A percentile compares a stretch with the other conserved stretches of the same genome.
These are phyloP conservation scores for Yamadazyma sp. DNA, from an alignment of 805 yeast species.

Conservation along the genomic window DNA sequence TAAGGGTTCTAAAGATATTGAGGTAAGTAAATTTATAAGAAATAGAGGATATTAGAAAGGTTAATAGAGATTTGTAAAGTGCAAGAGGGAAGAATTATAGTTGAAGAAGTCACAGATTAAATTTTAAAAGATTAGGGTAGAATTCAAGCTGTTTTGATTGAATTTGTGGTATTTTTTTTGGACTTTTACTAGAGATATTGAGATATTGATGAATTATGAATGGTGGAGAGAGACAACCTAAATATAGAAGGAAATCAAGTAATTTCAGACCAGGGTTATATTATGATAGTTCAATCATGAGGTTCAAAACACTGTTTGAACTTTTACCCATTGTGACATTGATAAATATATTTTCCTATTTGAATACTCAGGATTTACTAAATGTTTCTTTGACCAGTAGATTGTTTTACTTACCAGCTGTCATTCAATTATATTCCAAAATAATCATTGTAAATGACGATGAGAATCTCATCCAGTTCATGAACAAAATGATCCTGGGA, in stretches of 20 bases:
- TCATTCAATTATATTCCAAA: slow-evolving; percentile 18
- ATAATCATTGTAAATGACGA: slow-evolving; percentile 16
- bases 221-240: slow-evolving; percentile 1
- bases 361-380: slow-evolving; percentile 20
- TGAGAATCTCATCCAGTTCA: slow-evolving; percentile 1
- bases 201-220: too few relatives aligned
- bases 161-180: too few relatives aligned
- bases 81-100: too few relatives aligned
- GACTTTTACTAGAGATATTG: too few relatives aligned
- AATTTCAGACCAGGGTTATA: slow-evolving; percentile 11
- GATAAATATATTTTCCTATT: slow-evolving; percentile 16
- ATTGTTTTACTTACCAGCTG: slow-evolving; percentile 25
- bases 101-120: too few relatives aligned
- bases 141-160: too few relatives aligned
- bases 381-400: slow-evolving; percentile 18
- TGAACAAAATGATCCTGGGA: not conserved
- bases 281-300: slow-evolving; percentile 9
- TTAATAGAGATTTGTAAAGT: too few relatives aligned
- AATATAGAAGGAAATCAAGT: slow-evolving; percentile 13
- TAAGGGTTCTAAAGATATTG: too few relatives aligned
- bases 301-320: slow-evolving; percentile 12
- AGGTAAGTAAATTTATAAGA: too few relatives aligned
- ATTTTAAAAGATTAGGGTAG: too few relatives aligned
- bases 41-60: too few relatives aligned
- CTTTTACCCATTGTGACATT: slow-evolving; percentile 19